A percentile compares a stretch with the other conserved stretches of the same genome.
These are phyloP conservation scores for Oenanthe sinensis DNA, from an alignment of 129 eudicot genomes.

Conservation along the genomic window DNA sequence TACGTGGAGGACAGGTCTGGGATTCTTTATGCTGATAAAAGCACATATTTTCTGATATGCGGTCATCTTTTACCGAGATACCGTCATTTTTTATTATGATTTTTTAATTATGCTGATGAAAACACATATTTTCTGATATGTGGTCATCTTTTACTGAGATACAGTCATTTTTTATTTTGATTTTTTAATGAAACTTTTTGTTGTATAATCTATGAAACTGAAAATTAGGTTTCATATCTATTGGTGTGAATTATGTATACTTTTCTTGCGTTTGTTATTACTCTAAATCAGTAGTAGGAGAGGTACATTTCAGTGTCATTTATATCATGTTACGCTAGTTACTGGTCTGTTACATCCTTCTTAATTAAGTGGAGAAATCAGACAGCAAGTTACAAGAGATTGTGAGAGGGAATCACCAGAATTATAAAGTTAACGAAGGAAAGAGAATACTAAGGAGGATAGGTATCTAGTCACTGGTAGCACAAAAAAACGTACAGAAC, in stretches of 20 bases:
- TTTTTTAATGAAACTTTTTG: neutral
- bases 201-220: neutral
- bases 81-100: neutral
- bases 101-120: neutral
- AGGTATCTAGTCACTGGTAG: neutral
- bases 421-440: neutral
- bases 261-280: neutral
- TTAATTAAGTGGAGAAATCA: neutral
- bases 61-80: neutral
- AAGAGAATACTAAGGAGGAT: neutral
- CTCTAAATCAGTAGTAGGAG: neutral
- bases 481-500: neutral
- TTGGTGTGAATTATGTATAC: neutral
- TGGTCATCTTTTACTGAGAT: neutral
- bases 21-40: neutral
- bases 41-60: neutral
- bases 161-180: neutral
- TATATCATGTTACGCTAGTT: neutral
- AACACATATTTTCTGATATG: neutral
- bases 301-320: too few relatives aligned
- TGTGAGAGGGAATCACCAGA: neutral
- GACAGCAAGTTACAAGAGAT: neutral
- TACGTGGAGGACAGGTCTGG: conserved; percentile 80
- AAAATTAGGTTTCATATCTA: neutral
- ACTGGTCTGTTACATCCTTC: neutral